Base-by-base conservation (phyloP, 106 monocot species). In the Phalaenopsis aphrodite region DNA sequence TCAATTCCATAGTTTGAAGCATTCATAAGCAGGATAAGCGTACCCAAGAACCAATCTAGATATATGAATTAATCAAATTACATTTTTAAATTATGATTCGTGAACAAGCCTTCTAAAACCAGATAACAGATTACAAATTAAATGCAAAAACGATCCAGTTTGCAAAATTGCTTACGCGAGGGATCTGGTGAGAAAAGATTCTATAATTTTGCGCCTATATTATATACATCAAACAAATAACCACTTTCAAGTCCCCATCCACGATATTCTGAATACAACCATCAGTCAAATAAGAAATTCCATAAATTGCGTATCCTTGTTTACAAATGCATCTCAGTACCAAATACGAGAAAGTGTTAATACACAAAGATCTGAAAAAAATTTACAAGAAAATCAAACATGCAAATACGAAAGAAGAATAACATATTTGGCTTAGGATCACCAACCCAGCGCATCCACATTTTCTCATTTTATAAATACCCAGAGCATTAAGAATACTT, bases 1-100 rank as follows among this genome's bases (percentile, higher is more conserved):
- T 91, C 83, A 85, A 77, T 77, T 91, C 91, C 82, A 91, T 87
- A n/a, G 68, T 82, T 91, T 91, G 78, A 77, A 91, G 88, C 91
- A 91, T 77, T 91, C 88, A 77, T 88, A 91, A 36, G 88, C 91
- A 10, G 91, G 88, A 82, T 88, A 91, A 56, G 88, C 91, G 81
- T 91, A 91, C 1, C 91, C 91, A 67, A 91, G 88, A 78, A 84
- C 87, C 86, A 91, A 81, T 57, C 91, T 91, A 81, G 37, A 64
- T 42, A 36, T 57, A 18, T 6, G 48, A 45, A 71, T 41, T 3
- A 36, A 19, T 19, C 36, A 41, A 38, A 69, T 69, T 69, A 12
- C 38, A 10, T 5, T 69, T 69, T 69, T 15, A 69, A 36, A 41
- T 69, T 69, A 1, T 61, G n/a, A 41, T 48, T 72, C 19, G 18